Evolutionary conservation across 2,329 filamentous ascomycete species (phyloP).

Genomic region (Pseudogymnoascus pannorum): DNA sequence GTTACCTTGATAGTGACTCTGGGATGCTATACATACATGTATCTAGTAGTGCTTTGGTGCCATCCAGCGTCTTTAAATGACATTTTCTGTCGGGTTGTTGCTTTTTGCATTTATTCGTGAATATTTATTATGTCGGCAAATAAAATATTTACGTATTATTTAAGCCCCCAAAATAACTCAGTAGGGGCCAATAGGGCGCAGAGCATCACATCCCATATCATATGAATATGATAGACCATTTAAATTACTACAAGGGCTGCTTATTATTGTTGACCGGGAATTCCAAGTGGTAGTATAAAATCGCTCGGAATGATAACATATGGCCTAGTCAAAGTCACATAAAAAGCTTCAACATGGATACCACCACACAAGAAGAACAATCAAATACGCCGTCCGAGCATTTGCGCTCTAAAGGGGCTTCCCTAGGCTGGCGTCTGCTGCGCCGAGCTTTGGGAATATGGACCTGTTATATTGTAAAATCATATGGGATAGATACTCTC

Average conservation of each 20-base stretch:
- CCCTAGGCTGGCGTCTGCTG: slow-evolving; percentile 11
- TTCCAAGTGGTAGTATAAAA: neutral
- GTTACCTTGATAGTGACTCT: neutral
- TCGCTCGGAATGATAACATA: neutral
- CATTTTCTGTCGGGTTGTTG: no score
- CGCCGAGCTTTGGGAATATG: slow-evolving; percentile 10
- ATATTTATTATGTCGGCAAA: neutral
- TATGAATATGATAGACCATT: no score
- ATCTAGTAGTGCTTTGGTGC: neutral
- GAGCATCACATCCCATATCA: no score
- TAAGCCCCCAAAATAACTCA: no score
- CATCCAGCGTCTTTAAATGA: no score
- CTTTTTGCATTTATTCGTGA: neutral
- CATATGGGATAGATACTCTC: neutral
- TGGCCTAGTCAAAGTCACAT: neutral
- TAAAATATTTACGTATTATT: neutral
- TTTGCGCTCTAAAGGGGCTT: slow-evolving; percentile 13
- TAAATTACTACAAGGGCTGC: neutral
- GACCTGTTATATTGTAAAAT: slow-evolving; percentile 9
- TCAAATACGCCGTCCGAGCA: slow-evolving; percentile 11
- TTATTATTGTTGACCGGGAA: neutral
- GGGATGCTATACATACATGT: neutral
- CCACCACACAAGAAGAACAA: neutral
- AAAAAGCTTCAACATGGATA: neutral
- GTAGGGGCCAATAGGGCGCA: no score